These are phyloP conservation scores for Yueomyces sp. DNA, from an alignment of 805 yeast genomes.

Conservation along the genomic window DNA sequence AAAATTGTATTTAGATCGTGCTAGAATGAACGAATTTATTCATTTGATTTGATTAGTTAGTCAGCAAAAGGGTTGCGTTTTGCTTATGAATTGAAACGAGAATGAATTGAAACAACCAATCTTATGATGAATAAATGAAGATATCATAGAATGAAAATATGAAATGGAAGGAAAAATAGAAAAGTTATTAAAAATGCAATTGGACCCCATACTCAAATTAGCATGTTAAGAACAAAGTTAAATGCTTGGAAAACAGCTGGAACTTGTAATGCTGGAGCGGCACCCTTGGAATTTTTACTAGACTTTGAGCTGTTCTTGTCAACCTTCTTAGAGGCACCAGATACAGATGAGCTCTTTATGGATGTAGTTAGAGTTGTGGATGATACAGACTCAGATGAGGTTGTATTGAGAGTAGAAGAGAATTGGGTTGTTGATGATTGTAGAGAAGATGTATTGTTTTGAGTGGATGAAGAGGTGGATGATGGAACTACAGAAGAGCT, in stretches of 20 bases:
- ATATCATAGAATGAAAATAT: no score
- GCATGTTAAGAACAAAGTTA: not conserved
- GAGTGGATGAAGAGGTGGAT: conserved; percentile 3
- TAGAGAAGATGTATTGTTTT: not conserved
- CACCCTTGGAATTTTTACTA: conserved; percentile 9
- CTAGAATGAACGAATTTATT: no score
- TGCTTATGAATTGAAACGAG: no score
- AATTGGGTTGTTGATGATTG: no score
- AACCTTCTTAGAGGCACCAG: conserved; percentile 8
- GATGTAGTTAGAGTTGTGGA: conserved; percentile 6
- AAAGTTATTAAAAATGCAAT: not conserved
- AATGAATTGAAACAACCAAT: no score
- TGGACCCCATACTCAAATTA: no score
- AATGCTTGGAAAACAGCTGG: conserved; percentile 11
- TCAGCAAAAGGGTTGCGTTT: no score
- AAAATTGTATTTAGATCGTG: no score
- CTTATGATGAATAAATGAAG: no score
- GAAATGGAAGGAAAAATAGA: not conserved
- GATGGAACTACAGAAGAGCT: conserved; percentile 5
- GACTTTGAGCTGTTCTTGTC: conserved; percentile 5
- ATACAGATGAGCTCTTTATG: conserved; percentile 9
- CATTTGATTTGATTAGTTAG: no score
- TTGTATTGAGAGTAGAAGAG: conserved; percentile 2
- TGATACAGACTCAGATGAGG: conserved; percentile 5
- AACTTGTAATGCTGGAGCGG: conserved; percentile 9